Base-by-base conservation (phyloP, 768 basidiomycete species). In the Mycena metata region DNA sequence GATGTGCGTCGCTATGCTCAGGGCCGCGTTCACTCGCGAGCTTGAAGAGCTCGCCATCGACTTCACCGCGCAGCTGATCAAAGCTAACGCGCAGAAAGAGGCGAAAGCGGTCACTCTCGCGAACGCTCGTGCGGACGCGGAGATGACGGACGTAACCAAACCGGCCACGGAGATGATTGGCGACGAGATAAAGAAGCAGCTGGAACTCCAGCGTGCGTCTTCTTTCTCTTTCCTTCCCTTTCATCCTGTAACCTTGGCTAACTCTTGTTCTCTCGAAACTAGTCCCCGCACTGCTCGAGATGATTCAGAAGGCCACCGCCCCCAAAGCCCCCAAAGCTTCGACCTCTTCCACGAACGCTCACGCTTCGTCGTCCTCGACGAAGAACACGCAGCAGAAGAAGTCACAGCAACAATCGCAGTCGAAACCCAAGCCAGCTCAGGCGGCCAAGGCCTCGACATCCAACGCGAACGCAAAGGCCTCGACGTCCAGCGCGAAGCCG, bases 81-180 rank as follows among this genome's bases (percentile, higher is more conserved):
- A 54, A 35, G 8, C 17, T 4, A 54, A 9, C 51, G 33, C 33
- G 12, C 33, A 17, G 16, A 54, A 54, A 19, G 51, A 54, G 17
- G 51, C 51, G 6, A 54, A 54, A 36, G 51, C 51, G 7, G 19
- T 54, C 15, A 54, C 17, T 12, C 51, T 54, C 33, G 33, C 51
- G 17, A 52, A 54, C 33, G 51, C 51, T n/a, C 17, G 51, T 9
- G 51, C 51, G 15, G 51, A 54, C 17, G 33, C 33, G 4, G 51
- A 54, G 33, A 54, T 54, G 51, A n/a, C 33, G 5, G 51, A 54
- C 21, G 51, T 35, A 3, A 54, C 51, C 17, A 54, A 54, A 35
- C 51, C 51, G 4, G 51, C 36, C 3, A n/a, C 7, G 33, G 33
- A 36, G 3, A 36, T 12, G 17, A 54, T 54, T 19, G 33, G 51